phyloP scores from a whole-genome alignment of 306 rosid species.

The Trifolium subterraneum region DNA sequence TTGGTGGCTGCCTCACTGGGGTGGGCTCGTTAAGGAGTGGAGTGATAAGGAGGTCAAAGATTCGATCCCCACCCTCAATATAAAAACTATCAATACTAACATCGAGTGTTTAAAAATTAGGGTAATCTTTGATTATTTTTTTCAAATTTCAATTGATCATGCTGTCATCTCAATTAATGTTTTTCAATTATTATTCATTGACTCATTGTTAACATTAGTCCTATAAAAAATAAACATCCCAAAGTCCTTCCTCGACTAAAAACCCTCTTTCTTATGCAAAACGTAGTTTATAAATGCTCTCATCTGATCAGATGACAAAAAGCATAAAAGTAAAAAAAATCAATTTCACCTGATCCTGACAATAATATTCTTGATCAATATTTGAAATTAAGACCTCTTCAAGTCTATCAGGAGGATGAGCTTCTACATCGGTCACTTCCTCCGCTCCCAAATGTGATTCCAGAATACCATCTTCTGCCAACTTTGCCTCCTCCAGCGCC shows the following conservation, averaged over 20 bases:
- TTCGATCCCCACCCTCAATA: not conserved
- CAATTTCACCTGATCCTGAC: constrained; percentile 53
- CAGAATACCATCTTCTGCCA: constrained; percentile 72
- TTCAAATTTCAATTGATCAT: not conserved
- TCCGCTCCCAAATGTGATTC: constrained; percentile 53
- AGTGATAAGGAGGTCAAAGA: not conserved
- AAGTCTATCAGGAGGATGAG: constrained; percentile 45
- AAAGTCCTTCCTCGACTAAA: constrained; percentile 24
- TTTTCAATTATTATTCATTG: not conserved
- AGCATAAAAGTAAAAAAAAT: constrained; percentile 32
- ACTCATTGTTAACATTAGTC: not conserved
- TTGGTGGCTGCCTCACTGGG: not conserved
- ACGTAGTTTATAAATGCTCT: constrained; percentile 21
- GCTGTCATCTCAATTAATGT: not conserved
- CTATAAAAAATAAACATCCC: not conserved
- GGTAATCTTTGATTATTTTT: not conserved
- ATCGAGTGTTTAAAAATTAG: not conserved
- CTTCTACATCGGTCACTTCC: constrained; percentile 48
- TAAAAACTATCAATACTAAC: too few relatives aligned
- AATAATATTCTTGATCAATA: constrained; percentile 56
- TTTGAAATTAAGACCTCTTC: constrained; percentile 51
- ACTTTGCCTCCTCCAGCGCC: constrained; percentile 96
- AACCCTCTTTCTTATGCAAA: constrained; percentile 29
- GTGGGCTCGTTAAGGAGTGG: not conserved
- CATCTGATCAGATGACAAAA: not conserved